phyloP scores from a whole-genome alignment of 257 asterid genomes.

The Scutellaria barbata region DNA sequence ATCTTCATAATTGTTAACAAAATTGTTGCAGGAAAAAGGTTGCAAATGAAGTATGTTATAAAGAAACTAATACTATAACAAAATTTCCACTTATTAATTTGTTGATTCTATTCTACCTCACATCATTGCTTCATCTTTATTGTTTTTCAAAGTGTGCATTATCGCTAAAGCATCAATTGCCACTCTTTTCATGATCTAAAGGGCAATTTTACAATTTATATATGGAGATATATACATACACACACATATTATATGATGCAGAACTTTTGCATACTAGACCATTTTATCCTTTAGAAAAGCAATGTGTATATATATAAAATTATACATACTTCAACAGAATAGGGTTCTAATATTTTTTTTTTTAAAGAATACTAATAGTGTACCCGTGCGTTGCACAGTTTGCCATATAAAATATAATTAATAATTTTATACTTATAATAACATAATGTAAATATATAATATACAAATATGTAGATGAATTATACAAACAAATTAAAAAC shows the following conservation, averaged over 20 bases:
- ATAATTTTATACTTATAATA: too few relatives aligned
- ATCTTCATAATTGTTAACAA: too few relatives aligned
- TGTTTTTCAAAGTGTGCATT: constrained; percentile 8
- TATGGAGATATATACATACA: not conserved
- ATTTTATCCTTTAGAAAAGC: not conserved
- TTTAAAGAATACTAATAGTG: too few relatives aligned
- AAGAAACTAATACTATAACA: not conserved
- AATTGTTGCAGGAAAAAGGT: too few relatives aligned
- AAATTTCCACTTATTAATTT: constrained; percentile 1
- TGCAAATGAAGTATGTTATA: not conserved
- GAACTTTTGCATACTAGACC: too few relatives aligned
- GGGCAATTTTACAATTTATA: not conserved
- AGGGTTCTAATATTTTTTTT: not conserved
- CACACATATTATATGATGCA: too few relatives aligned
- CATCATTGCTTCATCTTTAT: constrained; percentile 23
- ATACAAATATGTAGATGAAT: too few relatives aligned
- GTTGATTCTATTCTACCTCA: constrained; percentile 2
- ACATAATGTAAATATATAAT: too few relatives aligned
- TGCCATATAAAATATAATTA: too few relatives aligned
- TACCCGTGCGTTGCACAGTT: too few relatives aligned
- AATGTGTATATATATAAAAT: not conserved
- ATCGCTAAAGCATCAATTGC: constrained; percentile 37
- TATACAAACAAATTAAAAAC: too few relatives aligned
- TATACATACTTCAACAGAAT: not conserved
- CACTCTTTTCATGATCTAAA: constrained; percentile 33